Evolutionary conservation across 345 rosid species (phyloP), one percentile per base, ranked within the genome.

Genomic region (Murraya koenigii): DNA sequence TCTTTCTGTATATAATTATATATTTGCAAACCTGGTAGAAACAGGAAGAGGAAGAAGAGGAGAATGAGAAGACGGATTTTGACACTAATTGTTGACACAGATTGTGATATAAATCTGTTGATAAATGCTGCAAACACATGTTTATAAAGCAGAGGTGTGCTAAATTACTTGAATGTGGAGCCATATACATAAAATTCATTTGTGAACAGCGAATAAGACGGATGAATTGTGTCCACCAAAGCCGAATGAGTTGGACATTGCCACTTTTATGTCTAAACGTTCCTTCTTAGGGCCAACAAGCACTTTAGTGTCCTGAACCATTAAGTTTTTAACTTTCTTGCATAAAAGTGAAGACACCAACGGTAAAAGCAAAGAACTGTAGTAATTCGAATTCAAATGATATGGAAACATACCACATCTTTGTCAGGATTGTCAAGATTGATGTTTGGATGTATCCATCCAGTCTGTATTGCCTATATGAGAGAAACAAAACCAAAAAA

Each of bases 221-320:
- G 82, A 75, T 36, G 88, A 80, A 73, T 82, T 82, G 74, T 82
- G 86, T 56, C 88, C 88, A 13, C 88, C 88, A 68, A 80, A 73
- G 11, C 86, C 82, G 14, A 85, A 83, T 10, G 88, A 83, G 72
- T 76, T 83, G 8, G 84, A 85, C 52, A 80, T 38, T 55, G 86
- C 82, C 44, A 77, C 82, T 68, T 85, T 85, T 5, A 85, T 47
- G 60, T 80, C 82, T 61, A 82, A 23, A 60, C 80, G 60, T 71
- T 85, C 86, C 80, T 82, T 80, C 75, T 47, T 80, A 5, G 81
- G 54, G 71, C 82, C 84, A 47, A 85, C 81, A 7, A 84, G 80
- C 69, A 68, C 72, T 8, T 62, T 61, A 1, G 55, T 72, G 55
- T 84, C 86, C 82, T 80, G 75, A 73, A 30, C 22, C 56, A 17